Evolutionary conservation across 2,329 filamentous ascomycete genomes (phyloP), one percentile per base, ranked within the genome.

Genomic region (Xylaria sp.): DNA sequence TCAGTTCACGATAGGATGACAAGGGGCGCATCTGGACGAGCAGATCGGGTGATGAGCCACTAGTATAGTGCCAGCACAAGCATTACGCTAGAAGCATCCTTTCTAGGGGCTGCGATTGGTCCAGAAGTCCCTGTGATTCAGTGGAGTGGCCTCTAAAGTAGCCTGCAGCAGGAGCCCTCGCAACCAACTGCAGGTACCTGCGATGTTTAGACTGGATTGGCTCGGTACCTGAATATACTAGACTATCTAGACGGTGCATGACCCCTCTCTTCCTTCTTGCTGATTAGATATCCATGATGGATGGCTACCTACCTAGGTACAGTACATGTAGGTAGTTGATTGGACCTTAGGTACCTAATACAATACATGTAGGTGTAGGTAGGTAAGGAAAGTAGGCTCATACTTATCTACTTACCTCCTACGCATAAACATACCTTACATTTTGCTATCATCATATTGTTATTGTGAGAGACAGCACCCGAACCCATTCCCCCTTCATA

Each of bases 171-270:
- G 12, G 23, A 40, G n/a, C 53, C 10, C 35, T 57, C 21, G 18
- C 53, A 40, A 27, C 16, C 29, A n/a, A n/a, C 51, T 57, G 53
- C 37, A 40, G 54, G 54, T 58, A 44, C 23, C 32, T 21, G 23
- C 35, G 37, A 29, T 58, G 3, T 42, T 29, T 23, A 40, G 23
- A 29, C n/a, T 10, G 23, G 55, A 44, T 58, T 58, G 55, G 40
- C 23, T 44, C 5, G 23, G 54, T 54, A 21, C 51, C 51, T 54
- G 51, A 29, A 54, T 9, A 25, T 42, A 44, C 23, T 29, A 35
- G 51, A 37, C 35, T 35, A 9, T 13, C 23, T 16, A n/a, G 18
- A 32, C 16, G 6, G 50, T 18, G 3, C 51, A 35, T 32, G 27
- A 35, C 37, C 55, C 55, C 40, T 44, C 35, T 10, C 13, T 40